Percentiles rank a stretch among this genome's conserved stretches.
Conservation (phyloP, 176 grass and related monocot genomes). For the Phoenix dactylifera region DNA sequence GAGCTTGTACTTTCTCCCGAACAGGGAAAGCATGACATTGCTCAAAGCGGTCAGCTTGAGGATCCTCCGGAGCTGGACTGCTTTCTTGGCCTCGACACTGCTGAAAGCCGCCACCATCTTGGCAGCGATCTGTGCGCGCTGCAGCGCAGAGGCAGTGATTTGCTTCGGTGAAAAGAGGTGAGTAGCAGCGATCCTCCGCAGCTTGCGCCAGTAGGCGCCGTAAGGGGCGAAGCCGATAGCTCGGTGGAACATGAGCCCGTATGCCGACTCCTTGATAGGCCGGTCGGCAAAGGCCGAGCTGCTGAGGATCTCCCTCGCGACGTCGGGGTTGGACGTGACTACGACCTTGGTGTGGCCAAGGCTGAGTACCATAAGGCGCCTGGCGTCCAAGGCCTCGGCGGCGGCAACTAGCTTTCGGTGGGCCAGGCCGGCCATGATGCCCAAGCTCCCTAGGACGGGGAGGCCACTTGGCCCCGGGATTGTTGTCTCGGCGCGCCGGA, state of each 20-base stretch:
- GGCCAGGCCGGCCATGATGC: slow-evolving; percentile 55
- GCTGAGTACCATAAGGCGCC: slow-evolving; percentile 72
- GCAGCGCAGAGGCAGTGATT: slow-evolving; percentile 37
- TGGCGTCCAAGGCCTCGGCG: slow-evolving; percentile 1
- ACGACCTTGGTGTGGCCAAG: slow-evolving; percentile 52
- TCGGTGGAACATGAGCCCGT: too few relatives aligned
- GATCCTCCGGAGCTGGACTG: slow-evolving; percentile 33
- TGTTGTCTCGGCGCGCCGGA: not conserved
- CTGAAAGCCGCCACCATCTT: slow-evolving; percentile 34
- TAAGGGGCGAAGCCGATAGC: too few relatives aligned
- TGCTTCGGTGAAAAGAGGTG: slow-evolving; percentile 92
- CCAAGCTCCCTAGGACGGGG: slow-evolving; percentile 55
- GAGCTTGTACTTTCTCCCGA: slow-evolving; percentile 53
- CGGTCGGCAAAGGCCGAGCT: too few relatives aligned
- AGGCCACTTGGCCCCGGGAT: slow-evolving; percentile 53
- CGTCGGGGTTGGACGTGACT: slow-evolving; percentile 43
- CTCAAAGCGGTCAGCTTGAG: slow-evolving; percentile 53
- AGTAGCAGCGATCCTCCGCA: slow-evolving; percentile 37
- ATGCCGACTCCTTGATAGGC: too few relatives aligned
- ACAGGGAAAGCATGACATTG: slow-evolving; percentile 88
- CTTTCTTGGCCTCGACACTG: not conserved
- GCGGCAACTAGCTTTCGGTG: slow-evolving; percentile 64
- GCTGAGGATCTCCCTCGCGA: too few relatives aligned
- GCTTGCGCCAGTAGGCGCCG: too few relatives aligned
- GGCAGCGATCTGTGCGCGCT: slow-evolving; percentile 43